Evolutionary conservation across 1,139 yeast genomes (phyloP).

Genomic region (Geotrichum australiense): DNA sequence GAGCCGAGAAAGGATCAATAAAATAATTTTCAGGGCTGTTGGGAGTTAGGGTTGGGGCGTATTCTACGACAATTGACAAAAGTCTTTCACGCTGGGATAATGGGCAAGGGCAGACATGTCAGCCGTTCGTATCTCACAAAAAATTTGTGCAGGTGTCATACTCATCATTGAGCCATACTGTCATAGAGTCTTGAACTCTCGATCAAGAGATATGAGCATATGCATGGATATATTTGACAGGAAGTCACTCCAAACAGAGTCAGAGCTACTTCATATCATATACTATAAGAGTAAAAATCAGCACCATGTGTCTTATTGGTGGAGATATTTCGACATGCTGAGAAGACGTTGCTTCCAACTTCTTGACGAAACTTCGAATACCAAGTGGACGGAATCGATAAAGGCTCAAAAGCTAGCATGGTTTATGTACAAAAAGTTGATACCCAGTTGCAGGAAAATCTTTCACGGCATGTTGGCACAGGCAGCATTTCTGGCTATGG

Average conservation of each 20-base stretch:
- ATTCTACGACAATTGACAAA: no score
- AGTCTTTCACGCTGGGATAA: constrained; percentile 14
- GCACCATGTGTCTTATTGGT: constrained; percentile 16
- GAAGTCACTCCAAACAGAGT: constrained; percentile 9
- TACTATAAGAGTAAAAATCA: constrained; percentile 10
- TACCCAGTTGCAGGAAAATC: constrained; percentile 11
- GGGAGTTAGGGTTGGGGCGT: no score
- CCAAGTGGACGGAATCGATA: constrained; percentile 8
- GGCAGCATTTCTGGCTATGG: constrained; percentile 15
- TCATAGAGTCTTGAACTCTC: not conserved
- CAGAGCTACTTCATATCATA: constrained; percentile 6
- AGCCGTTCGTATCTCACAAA: not conserved
- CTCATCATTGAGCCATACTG: no score
- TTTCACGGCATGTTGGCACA: constrained; percentile 15
- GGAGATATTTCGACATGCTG: constrained; percentile 14
- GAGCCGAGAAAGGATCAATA: constrained; percentile 41
- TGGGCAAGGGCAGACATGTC: constrained; percentile 10
- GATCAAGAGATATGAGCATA: not conserved
- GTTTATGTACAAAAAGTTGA: constrained; percentile 11
- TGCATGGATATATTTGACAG: not conserved
- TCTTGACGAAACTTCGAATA: constrained; percentile 2
- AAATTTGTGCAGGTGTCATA: not conserved
- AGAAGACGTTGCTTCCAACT: constrained; percentile 12
- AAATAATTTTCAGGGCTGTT: no score
- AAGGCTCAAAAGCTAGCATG: constrained; percentile 7